A percentile compares a stretch with the other conserved stretches of the same genome.
These are phyloP conservation scores for Buddleja alternifolia DNA, from an alignment of 257 asterid species.

Conservation along the genomic window DNA sequence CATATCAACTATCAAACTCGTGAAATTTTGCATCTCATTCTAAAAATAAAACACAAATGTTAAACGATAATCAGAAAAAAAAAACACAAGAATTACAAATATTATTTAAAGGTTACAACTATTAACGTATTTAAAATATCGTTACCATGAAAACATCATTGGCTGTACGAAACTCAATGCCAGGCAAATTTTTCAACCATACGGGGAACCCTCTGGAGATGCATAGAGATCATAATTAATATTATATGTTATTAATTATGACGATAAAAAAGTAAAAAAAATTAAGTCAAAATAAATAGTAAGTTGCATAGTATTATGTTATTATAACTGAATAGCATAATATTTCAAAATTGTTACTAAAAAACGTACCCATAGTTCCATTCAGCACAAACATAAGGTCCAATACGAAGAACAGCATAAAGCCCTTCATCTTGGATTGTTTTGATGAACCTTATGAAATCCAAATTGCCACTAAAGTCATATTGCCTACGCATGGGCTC, in stretches of 20 bases:
- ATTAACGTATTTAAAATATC: too few relatives aligned
- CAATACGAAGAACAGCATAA: constrained; percentile 68
- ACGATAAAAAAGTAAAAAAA: neutral
- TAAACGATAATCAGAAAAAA: too few relatives aligned
- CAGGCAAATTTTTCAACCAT: constrained; percentile 72
- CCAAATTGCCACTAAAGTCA: constrained; percentile 66
- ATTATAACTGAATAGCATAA: too few relatives aligned
- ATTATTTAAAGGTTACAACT: too few relatives aligned
- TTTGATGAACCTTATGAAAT: constrained; percentile 65
- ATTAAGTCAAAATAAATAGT: too few relatives aligned
- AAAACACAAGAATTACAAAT: too few relatives aligned
- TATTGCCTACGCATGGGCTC: constrained; percentile 68
- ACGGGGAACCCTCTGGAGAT: constrained; percentile 70
- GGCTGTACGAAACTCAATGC: constrained; percentile 56
- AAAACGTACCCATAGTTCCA: constrained; percentile 76
- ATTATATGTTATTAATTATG: too few relatives aligned
- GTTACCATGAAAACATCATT: constrained; percentile 64
- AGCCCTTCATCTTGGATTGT: constrained; percentile 62
- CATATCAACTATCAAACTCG: constrained; percentile 64
- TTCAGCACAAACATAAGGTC: constrained; percentile 88
- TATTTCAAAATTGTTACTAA: too few relatives aligned
- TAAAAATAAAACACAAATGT: constrained; percentile 19
- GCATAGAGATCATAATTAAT: too few relatives aligned
- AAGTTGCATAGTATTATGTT: too few relatives aligned
- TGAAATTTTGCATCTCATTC: constrained; percentile 83